Evolutionary conservation across 1,284 basidiomycete species (phyloP).

Genomic region (Ceratobasidium sp.): DNA sequence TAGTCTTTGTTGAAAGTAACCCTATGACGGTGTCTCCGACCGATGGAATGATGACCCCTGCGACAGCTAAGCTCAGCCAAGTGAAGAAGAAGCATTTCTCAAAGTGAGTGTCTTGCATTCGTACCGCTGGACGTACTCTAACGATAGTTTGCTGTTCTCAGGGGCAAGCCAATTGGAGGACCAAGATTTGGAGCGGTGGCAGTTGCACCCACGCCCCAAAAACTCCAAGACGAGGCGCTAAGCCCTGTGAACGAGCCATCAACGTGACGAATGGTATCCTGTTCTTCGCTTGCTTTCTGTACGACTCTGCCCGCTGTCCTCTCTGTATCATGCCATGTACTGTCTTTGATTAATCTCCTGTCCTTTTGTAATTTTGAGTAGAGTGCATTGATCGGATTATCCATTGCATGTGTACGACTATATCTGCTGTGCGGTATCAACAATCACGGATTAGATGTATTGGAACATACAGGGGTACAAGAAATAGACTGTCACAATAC

Average conservation of each 20-base stretch:
- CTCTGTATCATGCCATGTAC: conserved; percentile 27
- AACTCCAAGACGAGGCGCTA: conserved; percentile 18
- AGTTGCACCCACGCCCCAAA: conserved; percentile 21
- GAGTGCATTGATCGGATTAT: conserved; percentile 43
- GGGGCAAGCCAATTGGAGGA: conserved; percentile 45
- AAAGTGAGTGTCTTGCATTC: conserved; percentile 72
- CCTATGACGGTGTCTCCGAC: conserved; percentile 89
- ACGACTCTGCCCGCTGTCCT: not conserved
- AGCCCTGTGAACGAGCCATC: conserved; percentile 13
- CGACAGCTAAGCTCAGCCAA: conserved; percentile 87
- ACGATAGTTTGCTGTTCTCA: not conserved
- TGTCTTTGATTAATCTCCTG: conserved; percentile 10
- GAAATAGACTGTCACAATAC: conserved; percentile 1
- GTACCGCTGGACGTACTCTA: not conserved
- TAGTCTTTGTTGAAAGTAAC: conserved; percentile 66
- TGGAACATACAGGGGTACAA: too few species aligned
- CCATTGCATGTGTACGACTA: conserved; percentile 7
- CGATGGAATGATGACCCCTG: conserved; percentile 92
- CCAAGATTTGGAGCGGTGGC: conserved; percentile 33
- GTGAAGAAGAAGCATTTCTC: conserved; percentile 92
- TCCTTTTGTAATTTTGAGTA: conserved; percentile 40
- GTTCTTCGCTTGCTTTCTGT: conserved; percentile 6
- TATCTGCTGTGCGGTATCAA: too few species aligned
- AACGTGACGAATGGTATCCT: not conserved
- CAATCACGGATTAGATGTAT: not conserved